Percentiles rank a stretch among this genome's conserved stretches.
phyloP scores from a whole-genome alignment of 2,329 filamentous ascomycete species.

The Nemania serpens region DNA sequence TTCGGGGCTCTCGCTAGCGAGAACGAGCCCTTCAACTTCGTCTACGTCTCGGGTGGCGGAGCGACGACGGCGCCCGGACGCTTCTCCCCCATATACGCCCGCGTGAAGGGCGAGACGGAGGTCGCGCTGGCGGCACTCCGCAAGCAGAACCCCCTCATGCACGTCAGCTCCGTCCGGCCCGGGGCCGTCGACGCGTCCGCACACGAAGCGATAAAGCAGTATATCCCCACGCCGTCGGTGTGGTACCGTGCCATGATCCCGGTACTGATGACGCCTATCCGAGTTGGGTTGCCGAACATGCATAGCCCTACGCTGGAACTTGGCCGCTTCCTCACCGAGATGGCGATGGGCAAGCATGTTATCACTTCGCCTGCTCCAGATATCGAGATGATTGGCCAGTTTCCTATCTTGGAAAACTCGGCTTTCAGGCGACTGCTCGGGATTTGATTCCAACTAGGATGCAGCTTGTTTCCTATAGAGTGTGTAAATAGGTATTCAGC shows the following conservation, averaged over 20 bases:
- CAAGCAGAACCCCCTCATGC: conserved; percentile 51
- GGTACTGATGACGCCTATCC: conserved; percentile 38
- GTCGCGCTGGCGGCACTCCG: conserved; percentile 58
- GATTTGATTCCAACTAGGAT: conserved; percentile 25
- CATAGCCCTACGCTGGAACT: conserved; percentile 51
- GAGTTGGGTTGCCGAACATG: conserved; percentile 21
- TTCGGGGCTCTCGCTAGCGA: conserved; percentile 45
- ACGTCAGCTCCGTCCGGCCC: conserved; percentile 62
- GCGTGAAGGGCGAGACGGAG: conserved; percentile 72
- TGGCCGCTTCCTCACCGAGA: conserved; percentile 50
- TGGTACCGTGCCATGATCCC: conserved; percentile 16
- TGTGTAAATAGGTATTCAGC: not conserved
- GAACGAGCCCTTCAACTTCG: conserved; percentile 65
- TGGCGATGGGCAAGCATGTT: conserved; percentile 50
- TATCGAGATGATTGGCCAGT: conserved; percentile 37
- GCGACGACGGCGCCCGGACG: conserved; percentile 61
- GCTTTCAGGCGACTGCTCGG: conserved; percentile 36
- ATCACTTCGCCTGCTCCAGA: conserved; percentile 30
- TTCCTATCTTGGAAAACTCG: conserved; percentile 40
- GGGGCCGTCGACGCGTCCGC: conserved; percentile 57
- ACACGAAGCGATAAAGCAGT: conserved; percentile 50
- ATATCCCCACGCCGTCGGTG: conserved; percentile 43
- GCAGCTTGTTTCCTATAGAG: not conserved
- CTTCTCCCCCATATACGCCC: conserved; percentile 62
- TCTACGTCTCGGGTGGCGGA: conserved; percentile 70